Conservation (phyloP, 257 asterid species). For the Euphrasia confusa region DNA sequence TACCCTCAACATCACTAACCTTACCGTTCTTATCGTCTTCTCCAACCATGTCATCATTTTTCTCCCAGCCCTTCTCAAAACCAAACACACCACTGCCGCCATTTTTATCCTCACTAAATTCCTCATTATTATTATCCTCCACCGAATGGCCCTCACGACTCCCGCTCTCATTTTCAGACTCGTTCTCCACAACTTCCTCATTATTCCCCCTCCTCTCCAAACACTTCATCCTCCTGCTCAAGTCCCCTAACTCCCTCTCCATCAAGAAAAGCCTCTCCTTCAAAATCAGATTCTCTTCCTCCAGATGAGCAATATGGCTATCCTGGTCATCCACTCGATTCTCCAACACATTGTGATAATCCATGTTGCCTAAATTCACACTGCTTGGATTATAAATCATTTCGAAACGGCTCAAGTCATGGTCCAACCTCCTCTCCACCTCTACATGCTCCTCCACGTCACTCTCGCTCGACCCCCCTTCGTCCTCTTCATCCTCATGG, state of each 20-base stretch:
- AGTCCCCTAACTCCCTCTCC: constrained; percentile 66
- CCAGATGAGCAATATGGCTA: constrained; percentile 66
- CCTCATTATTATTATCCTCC: constrained; percentile 51
- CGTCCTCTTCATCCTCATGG: constrained; percentile 57
- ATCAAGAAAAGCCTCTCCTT: constrained; percentile 77
- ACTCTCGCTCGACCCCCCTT: constrained; percentile 72
- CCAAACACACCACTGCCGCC: constrained; percentile 14
- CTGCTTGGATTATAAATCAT: constrained; percentile 60
- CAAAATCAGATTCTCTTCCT: constrained; percentile 70
- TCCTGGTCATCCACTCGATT: constrained; percentile 84
- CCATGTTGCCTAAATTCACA: constrained; percentile 33
- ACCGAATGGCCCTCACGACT: constrained; percentile 47
- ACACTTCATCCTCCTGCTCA: constrained; percentile 65
- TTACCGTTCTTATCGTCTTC: background rate
- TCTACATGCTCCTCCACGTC: constrained; percentile 84
- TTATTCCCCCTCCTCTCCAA: constrained; percentile 51
- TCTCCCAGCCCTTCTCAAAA: constrained; percentile 17
- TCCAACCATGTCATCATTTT: constrained; percentile 4
- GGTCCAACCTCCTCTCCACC: constrained; percentile 80
- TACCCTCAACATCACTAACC: constrained; percentile 3
- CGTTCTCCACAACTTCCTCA: constrained; percentile 62
- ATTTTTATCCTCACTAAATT: constrained; percentile 33
- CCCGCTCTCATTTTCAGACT: constrained; percentile 59
- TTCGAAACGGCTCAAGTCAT: constrained; percentile 76
- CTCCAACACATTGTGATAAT: constrained; percentile 56